Evolutionary conservation across 257 asterid species (phyloP).

Genomic region (Echites panduratus): DNA sequence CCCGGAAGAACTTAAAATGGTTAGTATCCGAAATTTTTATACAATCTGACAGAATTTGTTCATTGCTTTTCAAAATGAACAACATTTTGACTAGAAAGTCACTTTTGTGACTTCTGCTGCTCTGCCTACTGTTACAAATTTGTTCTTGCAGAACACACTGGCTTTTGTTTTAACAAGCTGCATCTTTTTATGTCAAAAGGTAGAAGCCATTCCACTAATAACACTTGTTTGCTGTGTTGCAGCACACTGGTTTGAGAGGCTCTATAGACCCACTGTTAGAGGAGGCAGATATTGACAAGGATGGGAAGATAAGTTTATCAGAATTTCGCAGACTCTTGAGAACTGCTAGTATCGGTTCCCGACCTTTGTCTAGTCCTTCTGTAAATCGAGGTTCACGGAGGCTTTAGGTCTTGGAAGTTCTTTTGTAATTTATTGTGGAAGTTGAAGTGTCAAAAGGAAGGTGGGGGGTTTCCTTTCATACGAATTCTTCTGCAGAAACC

Average conservation of each 20-base stretch:
- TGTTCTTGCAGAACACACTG: background rate
- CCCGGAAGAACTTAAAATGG: conserved; percentile 89
- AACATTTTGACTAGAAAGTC: background rate
- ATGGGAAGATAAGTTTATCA: conserved; percentile 82
- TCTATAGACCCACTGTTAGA: conserved; percentile 83
- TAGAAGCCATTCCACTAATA: background rate
- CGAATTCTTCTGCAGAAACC: conserved; percentile 5
- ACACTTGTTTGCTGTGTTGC: conserved; percentile 16
- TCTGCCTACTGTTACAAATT: background rate
- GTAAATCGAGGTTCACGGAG: conserved; percentile 26
- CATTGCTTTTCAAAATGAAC: background rate
- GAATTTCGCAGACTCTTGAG: conserved; percentile 91
- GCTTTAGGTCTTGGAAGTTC: conserved; percentile 20
- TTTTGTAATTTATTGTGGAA: conserved; percentile 5
- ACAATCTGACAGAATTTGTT: background rate
- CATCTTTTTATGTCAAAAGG: background rate
- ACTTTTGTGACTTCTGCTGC: background rate
- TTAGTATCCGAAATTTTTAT: conserved; percentile 24
- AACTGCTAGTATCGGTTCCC: conserved; percentile 81
- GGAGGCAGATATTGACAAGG: conserved; percentile 96
- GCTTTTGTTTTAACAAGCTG: background rate
- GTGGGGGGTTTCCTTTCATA: background rate
- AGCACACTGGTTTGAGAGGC: conserved; percentile 80
- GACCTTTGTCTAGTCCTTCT: conserved; percentile 40
- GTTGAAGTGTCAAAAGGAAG: conserved; percentile 2